These are phyloP conservation scores for Stagonosporopsis vannaccii DNA, from an alignment of 2,329 filamentous ascomycete genomes.

Conservation along the genomic window DNA sequence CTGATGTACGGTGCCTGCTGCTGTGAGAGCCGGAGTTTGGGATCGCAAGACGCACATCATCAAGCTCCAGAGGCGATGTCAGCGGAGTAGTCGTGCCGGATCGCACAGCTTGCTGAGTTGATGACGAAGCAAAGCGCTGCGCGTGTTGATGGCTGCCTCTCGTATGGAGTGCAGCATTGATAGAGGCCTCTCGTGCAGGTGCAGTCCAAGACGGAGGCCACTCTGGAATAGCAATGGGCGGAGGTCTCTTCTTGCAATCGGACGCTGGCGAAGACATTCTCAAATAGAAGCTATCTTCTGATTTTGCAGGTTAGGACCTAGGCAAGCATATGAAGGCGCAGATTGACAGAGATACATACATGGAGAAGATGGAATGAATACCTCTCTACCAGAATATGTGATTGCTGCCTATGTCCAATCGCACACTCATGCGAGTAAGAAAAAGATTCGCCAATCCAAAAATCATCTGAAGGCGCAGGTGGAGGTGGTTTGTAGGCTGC, in stretches of 20 bases:
- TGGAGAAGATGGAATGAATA: background rate
- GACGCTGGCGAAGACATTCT: slow-evolving; percentile 25
- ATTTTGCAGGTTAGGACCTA: background rate
- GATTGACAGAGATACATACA: background rate
- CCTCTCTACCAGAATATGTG: background rate
- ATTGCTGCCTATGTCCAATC: background rate
- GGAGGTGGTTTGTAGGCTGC: slow-evolving; percentile 7
- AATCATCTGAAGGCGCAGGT: background rate
- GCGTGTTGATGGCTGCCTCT: slow-evolving; percentile 16
- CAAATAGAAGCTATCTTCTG: background rate
- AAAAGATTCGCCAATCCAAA: background rate
- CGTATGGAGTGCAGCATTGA: slow-evolving; percentile 15
- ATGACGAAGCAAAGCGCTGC: slow-evolving; percentile 19
- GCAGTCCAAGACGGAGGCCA: slow-evolving; percentile 17
- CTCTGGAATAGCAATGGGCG: slow-evolving; percentile 32
- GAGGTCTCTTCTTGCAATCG: slow-evolving; percentile 37
- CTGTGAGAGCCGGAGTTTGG: slow-evolving; percentile 26
- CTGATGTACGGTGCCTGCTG: slow-evolving; percentile 24
- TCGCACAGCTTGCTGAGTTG: slow-evolving; percentile 12
- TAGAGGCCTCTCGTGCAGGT: slow-evolving; percentile 29
- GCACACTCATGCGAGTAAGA: too few species aligned
- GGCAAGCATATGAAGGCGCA: background rate
- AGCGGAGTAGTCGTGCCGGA: slow-evolving; percentile 19
- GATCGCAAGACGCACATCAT: slow-evolving; percentile 9
- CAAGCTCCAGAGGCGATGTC: slow-evolving; percentile 22